phyloP scores from a whole-genome alignment of 148 eudicot species.

The Amaranthus cruentus region DNA sequence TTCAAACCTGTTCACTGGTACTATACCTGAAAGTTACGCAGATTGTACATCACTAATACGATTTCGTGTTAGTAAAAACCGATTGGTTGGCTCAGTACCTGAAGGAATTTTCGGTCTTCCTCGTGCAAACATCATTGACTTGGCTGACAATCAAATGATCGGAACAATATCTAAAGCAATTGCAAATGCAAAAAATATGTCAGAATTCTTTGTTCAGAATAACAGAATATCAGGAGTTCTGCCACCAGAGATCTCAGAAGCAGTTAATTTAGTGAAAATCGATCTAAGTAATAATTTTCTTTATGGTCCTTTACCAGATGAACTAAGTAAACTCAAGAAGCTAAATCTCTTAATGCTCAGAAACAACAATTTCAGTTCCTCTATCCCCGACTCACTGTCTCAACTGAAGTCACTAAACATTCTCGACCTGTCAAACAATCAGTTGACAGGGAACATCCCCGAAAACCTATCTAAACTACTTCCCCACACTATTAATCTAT shows the following conservation, averaged over 20 bases:
- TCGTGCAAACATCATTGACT: constrained; percentile 60
- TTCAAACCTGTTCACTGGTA: constrained; percentile 52
- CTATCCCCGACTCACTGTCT: constrained; percentile 65
- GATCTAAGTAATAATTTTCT: constrained; percentile 68
- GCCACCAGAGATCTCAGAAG: constrained; percentile 58
- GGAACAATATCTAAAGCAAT: constrained; percentile 50
- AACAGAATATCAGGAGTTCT: constrained; percentile 63
- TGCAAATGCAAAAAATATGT: constrained; percentile 56
- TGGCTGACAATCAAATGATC: constrained; percentile 48
- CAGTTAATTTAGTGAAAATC: constrained; percentile 56
- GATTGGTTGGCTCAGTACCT: constrained; percentile 52
- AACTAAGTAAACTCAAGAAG: constrained; percentile 49
- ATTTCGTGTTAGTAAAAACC: constrained; percentile 62
- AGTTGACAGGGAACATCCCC: constrained; percentile 59
- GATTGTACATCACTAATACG: constrained; percentile 55
- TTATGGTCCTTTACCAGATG: constrained; percentile 65
- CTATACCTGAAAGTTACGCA: constrained; percentile 55
- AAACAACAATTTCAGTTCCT: constrained; percentile 58
- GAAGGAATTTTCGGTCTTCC: constrained; percentile 61
- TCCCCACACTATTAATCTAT: constrained; percentile 67
- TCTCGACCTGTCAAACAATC: constrained; percentile 70
- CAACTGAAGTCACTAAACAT: constrained; percentile 50
- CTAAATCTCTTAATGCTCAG: constrained; percentile 56
- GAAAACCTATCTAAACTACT: constrained; percentile 44
- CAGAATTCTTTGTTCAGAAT: constrained; percentile 59